These are phyloP conservation scores for Exophiala bonariae DNA, from an alignment of 2,329 filamentous ascomycete species.

Conservation along the genomic window DNA sequence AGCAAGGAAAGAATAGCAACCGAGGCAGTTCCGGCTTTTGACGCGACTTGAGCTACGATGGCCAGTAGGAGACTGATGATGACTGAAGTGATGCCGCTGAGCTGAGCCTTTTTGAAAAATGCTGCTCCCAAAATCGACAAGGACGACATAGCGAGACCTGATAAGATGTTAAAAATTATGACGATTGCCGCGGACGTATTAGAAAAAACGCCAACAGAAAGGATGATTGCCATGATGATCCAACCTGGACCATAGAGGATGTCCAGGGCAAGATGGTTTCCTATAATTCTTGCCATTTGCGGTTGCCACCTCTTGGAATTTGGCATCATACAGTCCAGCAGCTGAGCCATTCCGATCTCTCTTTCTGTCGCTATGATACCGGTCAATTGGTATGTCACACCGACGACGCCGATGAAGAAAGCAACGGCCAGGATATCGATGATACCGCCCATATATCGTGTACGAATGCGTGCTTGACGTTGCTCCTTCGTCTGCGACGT, in stretches of 20 bases:
- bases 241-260: conserved; percentile 79
- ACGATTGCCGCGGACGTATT: conserved; percentile 66
- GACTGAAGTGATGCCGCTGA: conserved; percentile 78
- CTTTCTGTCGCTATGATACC: conserved; percentile 83
- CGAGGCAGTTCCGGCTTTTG: conserved; percentile 60
- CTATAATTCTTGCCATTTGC: conserved; percentile 73
- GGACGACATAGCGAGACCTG: conserved; percentile 75
- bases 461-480: conserved; percentile 64
- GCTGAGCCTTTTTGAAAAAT: conserved; percentile 83
- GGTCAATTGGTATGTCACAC: conserved; percentile 82
- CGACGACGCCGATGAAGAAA: conserved; percentile 77
- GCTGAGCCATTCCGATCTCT: conserved; percentile 81
- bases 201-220: conserved; percentile 64
- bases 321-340: conserved; percentile 90
- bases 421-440: conserved; percentile 75
- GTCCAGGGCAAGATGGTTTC: conserved; percentile 78
- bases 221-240: conserved; percentile 71
- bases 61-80: conserved; percentile 74
- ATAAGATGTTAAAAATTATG: conserved; percentile 71
- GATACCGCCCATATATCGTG: conserved; percentile 70
- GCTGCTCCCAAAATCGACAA: conserved; percentile 78
- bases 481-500: conserved; percentile 70
- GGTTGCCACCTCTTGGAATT: conserved; percentile 72
- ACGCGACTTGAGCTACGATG: conserved; percentile 76
- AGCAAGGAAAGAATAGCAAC: conserved; percentile 72